phyloP scores from a whole-genome alignment of 805 yeast genomes.

The Peterozyma xylosa region DNA sequence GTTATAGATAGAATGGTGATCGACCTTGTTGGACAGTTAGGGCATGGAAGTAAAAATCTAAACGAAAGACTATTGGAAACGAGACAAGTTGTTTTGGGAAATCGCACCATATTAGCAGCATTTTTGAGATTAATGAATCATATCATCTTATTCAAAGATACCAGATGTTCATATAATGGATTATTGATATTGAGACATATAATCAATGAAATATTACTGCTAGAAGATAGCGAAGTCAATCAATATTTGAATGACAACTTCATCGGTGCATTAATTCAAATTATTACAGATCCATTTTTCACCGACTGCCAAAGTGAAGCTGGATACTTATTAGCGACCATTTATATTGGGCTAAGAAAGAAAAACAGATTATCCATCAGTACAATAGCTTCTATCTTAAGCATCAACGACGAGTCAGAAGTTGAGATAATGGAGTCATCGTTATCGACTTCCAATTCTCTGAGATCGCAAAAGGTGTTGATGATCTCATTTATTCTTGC shows the following conservation, averaged over 20 bases:
- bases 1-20: constrained; percentile 81
- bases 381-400: constrained; percentile 46
- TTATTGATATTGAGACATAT: constrained; percentile 73
- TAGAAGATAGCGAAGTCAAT: constrained; percentile 72
- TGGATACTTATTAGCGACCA: constrained; percentile 75
- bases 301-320: constrained; percentile 88
- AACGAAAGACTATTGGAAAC: constrained; percentile 58
- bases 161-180: constrained; percentile 88
- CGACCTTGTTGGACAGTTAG: constrained; percentile 79
- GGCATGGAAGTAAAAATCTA: constrained; percentile 25
- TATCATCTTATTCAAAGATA: constrained; percentile 76
- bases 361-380: constrained; percentile 44
- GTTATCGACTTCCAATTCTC: constrained; percentile 55
- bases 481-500: constrained; percentile 68
- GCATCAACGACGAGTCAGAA: constrained; percentile 39
- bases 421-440: constrained; percentile 57
- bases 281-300: constrained; percentile 68
- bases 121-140: constrained; percentile 69
- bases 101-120: constrained; percentile 66
- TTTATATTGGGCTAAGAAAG: constrained; percentile 66
- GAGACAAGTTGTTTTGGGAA: constrained; percentile 57
- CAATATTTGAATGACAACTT: constrained; percentile 55
- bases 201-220: constrained; percentile 51
- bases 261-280: constrained; percentile 59
- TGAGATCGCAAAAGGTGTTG: constrained; percentile 75